Conservation (phyloP, 2,329 filamentous ascomycete species). For the Botrytis elliptica region DNA sequence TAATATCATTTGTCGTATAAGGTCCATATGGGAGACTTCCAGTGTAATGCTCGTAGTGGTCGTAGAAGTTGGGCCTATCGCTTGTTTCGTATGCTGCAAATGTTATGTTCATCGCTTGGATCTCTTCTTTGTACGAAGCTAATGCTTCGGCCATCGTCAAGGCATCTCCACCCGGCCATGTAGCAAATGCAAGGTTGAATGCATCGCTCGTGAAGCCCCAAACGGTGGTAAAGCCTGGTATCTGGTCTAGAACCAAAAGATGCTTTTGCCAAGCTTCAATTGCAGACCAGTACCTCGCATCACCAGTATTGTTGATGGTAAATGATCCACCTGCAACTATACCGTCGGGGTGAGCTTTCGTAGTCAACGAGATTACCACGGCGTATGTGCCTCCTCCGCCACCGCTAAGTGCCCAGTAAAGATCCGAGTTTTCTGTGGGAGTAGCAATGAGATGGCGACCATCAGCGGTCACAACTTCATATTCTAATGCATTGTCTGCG, state of each 20-base stretch:
- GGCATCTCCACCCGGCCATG: not conserved
- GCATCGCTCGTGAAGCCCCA: not conserved
- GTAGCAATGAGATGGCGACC: constrained; percentile 1
- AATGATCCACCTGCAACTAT: constrained; percentile 1
- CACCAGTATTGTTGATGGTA: constrained; percentile 3
- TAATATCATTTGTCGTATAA: not conserved
- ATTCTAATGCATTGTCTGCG: constrained; percentile 7
- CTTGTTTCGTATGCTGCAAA: constrained; percentile 2
- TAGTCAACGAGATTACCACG: not conserved
- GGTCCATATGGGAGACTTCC: not conserved
- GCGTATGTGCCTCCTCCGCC: not conserved
- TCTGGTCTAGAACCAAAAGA: not conserved
- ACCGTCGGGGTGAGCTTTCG: not conserved
- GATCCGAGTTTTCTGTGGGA: not conserved
- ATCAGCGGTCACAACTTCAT: constrained; percentile 7
- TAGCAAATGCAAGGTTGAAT: not conserved
- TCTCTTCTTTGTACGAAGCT: not conserved
- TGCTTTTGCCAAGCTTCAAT: not conserved
- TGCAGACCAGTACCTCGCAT: not conserved
- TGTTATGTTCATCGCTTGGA: not conserved
- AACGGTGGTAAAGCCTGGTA: not conserved
- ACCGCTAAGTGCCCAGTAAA: constrained; percentile 1
- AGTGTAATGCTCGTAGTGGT: not conserved
- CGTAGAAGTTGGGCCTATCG: not conserved
- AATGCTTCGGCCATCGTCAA: not conserved